phyloP scores from a whole-genome alignment of 768 basidiomycete species.

The Sporobolomyces pararoseus region DNA sequence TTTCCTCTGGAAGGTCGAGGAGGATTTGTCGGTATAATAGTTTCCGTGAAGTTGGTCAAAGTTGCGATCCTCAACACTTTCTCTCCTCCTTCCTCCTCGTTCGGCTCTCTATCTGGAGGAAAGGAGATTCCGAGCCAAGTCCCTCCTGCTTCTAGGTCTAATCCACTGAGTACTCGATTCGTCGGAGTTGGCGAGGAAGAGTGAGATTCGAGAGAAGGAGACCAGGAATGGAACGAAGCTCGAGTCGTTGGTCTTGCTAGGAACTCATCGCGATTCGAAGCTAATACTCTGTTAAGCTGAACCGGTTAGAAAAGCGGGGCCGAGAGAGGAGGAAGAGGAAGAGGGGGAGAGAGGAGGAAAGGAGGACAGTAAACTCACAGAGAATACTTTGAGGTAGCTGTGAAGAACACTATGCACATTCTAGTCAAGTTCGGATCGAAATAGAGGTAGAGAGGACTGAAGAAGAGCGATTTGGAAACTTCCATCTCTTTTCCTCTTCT shows the following conservation, averaged over 20 bases:
- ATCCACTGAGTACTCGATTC: constrained; percentile 44
- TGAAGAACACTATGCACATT: constrained; percentile 37
- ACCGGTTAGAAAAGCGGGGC: neutral
- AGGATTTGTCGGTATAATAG: constrained; percentile 10
- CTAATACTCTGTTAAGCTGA: constrained; percentile 43
- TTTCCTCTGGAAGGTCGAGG: constrained; percentile 44
- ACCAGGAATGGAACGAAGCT: constrained; percentile 48
- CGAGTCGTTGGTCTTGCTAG: constrained; percentile 47
- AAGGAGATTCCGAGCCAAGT: constrained; percentile 51
- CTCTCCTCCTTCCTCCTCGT: neutral
- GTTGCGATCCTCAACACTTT: constrained; percentile 30
- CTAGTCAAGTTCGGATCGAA: neutral
- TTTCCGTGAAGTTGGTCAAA: constrained; percentile 46
- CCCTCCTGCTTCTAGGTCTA: constrained; percentile 48
- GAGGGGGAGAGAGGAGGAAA: neutral
- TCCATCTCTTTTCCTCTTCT: neutral
- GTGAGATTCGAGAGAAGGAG: neutral
- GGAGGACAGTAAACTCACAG: neutral
- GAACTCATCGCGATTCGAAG: constrained; percentile 51
- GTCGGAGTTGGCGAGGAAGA: neutral
- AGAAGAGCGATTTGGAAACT: neutral
- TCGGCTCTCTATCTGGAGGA: neutral
- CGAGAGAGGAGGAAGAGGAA: neutral
- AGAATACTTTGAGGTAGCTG: neutral
- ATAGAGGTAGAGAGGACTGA: neutral